Base-by-base conservation (phyloP, 805 yeast species). In the Naumovozyma dairenensis region DNA sequence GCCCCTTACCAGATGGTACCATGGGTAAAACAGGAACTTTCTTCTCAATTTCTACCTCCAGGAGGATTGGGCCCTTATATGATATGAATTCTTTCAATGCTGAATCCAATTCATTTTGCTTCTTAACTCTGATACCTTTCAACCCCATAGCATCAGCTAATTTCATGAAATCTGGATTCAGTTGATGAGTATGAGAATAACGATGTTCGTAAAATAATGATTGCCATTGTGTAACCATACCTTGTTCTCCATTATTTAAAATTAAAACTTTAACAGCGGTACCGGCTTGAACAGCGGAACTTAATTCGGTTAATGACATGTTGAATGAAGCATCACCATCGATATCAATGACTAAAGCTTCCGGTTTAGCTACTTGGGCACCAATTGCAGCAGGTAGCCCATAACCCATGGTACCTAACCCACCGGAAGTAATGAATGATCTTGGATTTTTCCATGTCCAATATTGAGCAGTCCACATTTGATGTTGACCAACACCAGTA, bases 141-240 rank as follows among this genome's bases (percentile, higher is more conserved):
- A 86, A 62, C 35, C 93, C 93, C 96, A 89, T 86, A 31, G 96
- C 80, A 32, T 92, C 96, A 15, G 95, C 94, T 36, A 92, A 69
- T 62, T 82, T 83, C 69, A 84, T 74, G 58, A 87, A 92, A 63
- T 92, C 80, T 37, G 98, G 98, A 62, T 92, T 92, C 38, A 72
- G 57, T 67, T 92, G 98, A 65, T 92, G 97, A 16, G 98, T 89
- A 64, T 92, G 97, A n/a, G 96, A 72, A 62, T 84, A 92, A 65
- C 98, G 77, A 64, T 89, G 89, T 61, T 89, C 94, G 65, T 92
- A 92, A 70, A 92, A 92, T 42, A 92, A 67, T 9, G 96, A 81
- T 68, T 92, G 98, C 98, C 98, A 92, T 63, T 92, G 98, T 10
- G 97, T 89, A 36, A 92, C 98, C 98, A 92, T 92, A 57, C 98